phyloP scores from a whole-genome alignment of 768 basidiomycete genomes.

The Rossbeevera mucosa region DNA sequence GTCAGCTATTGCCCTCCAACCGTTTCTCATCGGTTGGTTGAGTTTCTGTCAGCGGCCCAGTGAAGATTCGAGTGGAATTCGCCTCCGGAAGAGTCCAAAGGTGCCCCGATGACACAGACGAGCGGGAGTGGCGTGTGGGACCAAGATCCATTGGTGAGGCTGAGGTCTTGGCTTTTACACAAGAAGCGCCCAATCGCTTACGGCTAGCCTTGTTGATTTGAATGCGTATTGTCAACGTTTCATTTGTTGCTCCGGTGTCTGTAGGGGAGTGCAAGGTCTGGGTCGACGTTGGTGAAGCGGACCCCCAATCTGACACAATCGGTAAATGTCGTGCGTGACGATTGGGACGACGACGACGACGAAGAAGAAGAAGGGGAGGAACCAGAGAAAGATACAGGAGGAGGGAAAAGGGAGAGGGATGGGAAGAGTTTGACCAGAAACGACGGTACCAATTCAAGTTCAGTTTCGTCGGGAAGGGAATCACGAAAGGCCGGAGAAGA shows the following conservation, averaged over 20 bases:
- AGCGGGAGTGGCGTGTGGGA: conserved; percentile 15
- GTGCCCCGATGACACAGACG: conserved; percentile 11
- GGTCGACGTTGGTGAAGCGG: conserved; percentile 1
- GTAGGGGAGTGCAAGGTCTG: conserved; percentile 5
- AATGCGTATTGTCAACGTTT: not conserved
- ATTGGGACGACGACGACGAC: conserved; percentile 58
- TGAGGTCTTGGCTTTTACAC: not conserved
- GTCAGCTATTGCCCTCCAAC: not conserved
- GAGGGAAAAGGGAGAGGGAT: no score
- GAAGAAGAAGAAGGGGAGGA: conserved; percentile 17
- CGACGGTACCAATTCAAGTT: not conserved
- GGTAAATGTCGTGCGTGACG: conserved; percentile 35
- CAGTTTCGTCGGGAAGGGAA: not conserved
- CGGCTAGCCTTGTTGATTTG: not conserved
- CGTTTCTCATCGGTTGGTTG: not conserved
- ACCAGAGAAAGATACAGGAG: not conserved
- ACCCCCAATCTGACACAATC: conserved; percentile 1
- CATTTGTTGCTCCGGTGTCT: not conserved
- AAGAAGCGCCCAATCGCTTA: conserved; percentile 12
- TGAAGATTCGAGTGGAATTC: not conserved
- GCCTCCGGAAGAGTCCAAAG: not conserved
- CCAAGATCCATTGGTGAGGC: conserved; percentile 15
- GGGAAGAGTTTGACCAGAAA: not conserved
- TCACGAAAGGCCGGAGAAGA: conserved; percentile 10
- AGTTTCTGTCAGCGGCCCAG: not conserved